Percentiles rank a stretch among this genome's conserved stretches.
Evolutionary conservation across 2,329 filamentous ascomycete species (phyloP).

Genomic region (Fusarium foetens): DNA sequence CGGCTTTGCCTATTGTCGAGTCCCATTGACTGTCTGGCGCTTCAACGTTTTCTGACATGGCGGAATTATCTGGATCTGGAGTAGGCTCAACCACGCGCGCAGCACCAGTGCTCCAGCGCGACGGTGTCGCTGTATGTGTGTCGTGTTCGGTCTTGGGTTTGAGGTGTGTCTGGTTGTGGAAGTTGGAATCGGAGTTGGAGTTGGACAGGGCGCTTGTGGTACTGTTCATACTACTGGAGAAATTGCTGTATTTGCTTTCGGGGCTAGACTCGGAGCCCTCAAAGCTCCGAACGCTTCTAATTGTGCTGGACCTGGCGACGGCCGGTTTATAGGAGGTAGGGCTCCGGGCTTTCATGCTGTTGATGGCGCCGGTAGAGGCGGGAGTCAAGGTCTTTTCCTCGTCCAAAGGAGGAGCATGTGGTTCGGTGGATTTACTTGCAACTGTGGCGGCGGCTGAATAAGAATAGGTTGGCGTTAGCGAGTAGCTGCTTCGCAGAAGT

Average conservation of each 20-base stretch:
- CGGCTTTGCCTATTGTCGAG: conserved; percentile 75
- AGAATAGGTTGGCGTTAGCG: conserved; percentile 35
- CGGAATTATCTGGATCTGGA: conserved; percentile 40
- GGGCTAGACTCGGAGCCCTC: conserved; percentile 61
- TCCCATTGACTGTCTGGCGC: conserved; percentile 63
- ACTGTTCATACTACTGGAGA: conserved; percentile 67
- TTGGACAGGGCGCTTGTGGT: conserved; percentile 60
- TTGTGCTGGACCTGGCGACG: conserved; percentile 55
- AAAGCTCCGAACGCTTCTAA: conserved; percentile 67
- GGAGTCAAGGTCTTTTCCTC: conserved; percentile 50
- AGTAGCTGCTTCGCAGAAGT: neutral
- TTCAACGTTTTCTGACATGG: conserved; percentile 50
- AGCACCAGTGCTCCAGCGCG: conserved; percentile 47
- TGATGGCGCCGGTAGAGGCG: conserved; percentile 53
- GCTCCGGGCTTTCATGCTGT: conserved; percentile 52
- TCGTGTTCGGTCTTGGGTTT: conserved; percentile 52
- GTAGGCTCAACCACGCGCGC: conserved; percentile 48
- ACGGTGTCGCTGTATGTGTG: conserved; percentile 41
- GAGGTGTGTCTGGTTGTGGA: conserved; percentile 47
- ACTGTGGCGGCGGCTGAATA: conserved; percentile 33
- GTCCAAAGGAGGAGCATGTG: conserved; percentile 45
- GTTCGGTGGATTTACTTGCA: conserved; percentile 35
- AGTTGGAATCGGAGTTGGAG: conserved; percentile 51
- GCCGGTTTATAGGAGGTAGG: conserved; percentile 48
- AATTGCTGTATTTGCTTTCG: conserved; percentile 60